Evolutionary conservation across 805 yeast species (phyloP), one percentile per base, ranked within the genome.

Genomic region (Monosporozyma siamensis): DNA sequence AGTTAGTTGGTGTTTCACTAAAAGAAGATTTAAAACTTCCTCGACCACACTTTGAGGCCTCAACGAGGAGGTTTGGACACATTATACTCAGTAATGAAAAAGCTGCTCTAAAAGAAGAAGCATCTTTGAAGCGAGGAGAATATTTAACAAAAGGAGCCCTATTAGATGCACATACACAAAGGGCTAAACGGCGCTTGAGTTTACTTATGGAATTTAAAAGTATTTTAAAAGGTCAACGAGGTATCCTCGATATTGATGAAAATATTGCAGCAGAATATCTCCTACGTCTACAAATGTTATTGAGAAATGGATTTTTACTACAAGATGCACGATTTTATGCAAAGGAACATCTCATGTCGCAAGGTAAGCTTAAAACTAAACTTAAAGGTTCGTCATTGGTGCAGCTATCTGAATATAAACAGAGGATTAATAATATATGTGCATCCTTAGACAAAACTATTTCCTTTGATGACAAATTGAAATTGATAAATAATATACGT

Each of bases 31-130:
- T 75, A 27, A 67, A 69, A 47, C 72, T 90, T 29, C 98, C 98
- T 34, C 78, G 86, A 12, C 84, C 90, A 6, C 97, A 92, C 62
- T 90, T 89, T 63, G 82, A 71, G n/a, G 96, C 97, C 34, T 73
- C 88, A 37, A 68, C 75, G 7, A 78, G 98, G 67, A 74, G 97
- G 61, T 79, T 90, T 52, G 97, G 97, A 41, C 77, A 78, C 24
- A 79, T 80, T 2, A 72, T 84, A 15, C 66, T 77, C 44, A 54
- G 51, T n/a, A 55, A 59, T 20, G 39, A 39, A 17, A 55, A 53
- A 6, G 69, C 65, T 41, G 82, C 87, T 1, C 63, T 63, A 36
- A 65, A 66, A 34, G 95, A 86, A 62, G 78, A 71, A 55, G 67
- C 67, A 10, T 72, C 71, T 49, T 68, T 81, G 71, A 70, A 79